Base-by-base conservation (phyloP, 2,329 filamentous ascomycete genomes). In the Penicillium occitanis region DNA sequence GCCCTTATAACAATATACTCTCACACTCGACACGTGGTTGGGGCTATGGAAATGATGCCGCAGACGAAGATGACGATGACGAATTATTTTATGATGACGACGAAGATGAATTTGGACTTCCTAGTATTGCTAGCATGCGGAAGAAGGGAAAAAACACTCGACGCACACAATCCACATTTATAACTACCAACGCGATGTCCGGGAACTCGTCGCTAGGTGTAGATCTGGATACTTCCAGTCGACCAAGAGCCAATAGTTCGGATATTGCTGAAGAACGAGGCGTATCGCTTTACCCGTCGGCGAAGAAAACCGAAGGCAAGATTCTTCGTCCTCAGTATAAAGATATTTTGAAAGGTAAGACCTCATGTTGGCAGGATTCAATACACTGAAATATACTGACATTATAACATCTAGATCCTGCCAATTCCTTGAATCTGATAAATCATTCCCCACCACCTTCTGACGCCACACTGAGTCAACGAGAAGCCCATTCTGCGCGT, bases 301-400 rank as follows among this genome's bases (percentile, higher is more conserved):
- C 93, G 2, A 94, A 93, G 79, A 96, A 93, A 78, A 89, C 86
- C 68, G 93, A 97, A 76, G 94, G 92, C 33, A 99, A 99, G 83
- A 98, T 98, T 67, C 82, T 99, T 25, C 88, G 95, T 69, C 95
- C 95, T 61, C 95, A 99, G 78, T 99, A 98, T 78, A 97, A 99
- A 79, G 95, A 99, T 68, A 96, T 99, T 55, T 81, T 99, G 22
- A 87, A 86, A 82, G 88, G 88, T 90, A 70, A 64, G 35, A 37
- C 11, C 19, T 44, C 11, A 44, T n/a, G 13, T 1, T 25, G 30
- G 5, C 10, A 30, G 10, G n/a, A 13, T 44, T 28, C n/a, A 3
- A 44, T n/a, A 42, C n/a, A 10, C 57, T 42, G 57, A 59, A 22
- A 59, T 19, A 60, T 46, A 33, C 40, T 60, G 37, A 60, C 57